These are phyloP conservation scores for Solanum stenotomum DNA, from an alignment of 257 asterid species.

Conservation along the genomic window DNA sequence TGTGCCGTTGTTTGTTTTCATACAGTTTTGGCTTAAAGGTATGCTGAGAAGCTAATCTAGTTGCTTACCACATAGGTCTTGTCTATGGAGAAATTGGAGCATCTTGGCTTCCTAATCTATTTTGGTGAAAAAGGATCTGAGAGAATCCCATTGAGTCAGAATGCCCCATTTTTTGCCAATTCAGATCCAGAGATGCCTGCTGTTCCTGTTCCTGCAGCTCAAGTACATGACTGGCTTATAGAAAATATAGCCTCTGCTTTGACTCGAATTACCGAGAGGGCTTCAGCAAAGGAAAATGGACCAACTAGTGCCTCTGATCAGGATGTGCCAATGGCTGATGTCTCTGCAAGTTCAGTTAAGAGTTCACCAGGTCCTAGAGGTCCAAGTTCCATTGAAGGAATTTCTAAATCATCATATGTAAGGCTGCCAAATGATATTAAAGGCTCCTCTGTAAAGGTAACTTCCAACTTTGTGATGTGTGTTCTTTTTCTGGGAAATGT, in stretches of 20 bases:
- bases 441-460: slow-evolving; percentile 80
- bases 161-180: slow-evolving; percentile 83
- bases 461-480: neutral
- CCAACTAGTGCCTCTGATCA: slow-evolving; percentile 57
- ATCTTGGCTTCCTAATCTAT: slow-evolving; percentile 68
- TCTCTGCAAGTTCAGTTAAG: slow-evolving; percentile 36
- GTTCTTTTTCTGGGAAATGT: neutral
- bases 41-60: neutral
- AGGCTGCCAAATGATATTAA: slow-evolving; percentile 88
- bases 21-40: neutral
- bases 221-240: slow-evolving; percentile 85
- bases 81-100: slow-evolving; percentile 77
- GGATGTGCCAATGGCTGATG: slow-evolving; percentile 83
- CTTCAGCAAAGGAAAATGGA: slow-evolving; percentile 74
- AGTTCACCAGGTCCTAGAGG: slow-evolving; percentile 51
- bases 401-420: slow-evolving; percentile 82
- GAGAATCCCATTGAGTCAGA: slow-evolving; percentile 67
- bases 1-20: neutral
- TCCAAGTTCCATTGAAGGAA: slow-evolving; percentile 82
- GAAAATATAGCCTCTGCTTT: slow-evolving; percentile 66
- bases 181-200: slow-evolving; percentile 98
- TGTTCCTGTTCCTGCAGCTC: slow-evolving; percentile 83
- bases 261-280: slow-evolving; percentile 71
- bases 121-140: slow-evolving; percentile 74
- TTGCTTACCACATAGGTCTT: slow-evolving; percentile 38